These are phyloP conservation scores for Blepharisma stoltei DNA, from an alignment of 73 alveolate genomes.

Conservation along the genomic window DNA sequence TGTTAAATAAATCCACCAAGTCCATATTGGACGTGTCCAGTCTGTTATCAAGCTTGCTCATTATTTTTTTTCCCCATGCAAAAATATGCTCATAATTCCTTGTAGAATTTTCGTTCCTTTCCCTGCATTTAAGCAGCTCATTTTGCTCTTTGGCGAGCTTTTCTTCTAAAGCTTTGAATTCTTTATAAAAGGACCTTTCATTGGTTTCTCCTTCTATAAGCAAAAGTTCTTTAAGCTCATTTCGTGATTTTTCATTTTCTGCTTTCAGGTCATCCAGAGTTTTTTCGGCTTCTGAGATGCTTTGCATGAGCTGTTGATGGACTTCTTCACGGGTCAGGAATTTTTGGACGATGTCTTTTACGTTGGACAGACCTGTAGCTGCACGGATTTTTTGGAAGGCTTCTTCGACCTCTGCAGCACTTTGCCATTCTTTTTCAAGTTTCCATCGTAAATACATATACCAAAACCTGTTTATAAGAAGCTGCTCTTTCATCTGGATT, in stretches of 20 bases:
- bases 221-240: conserved; percentile 9
- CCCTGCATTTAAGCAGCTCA: background rate
- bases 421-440: conserved; percentile 84
- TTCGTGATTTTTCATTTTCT: conserved; percentile 60
- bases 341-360: conserved; percentile 73
- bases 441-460: conserved; percentile 69
- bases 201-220: background rate
- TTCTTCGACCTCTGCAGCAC: conserved; percentile 67
- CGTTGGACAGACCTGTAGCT: conserved; percentile 80
- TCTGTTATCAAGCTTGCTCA: background rate
- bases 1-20: background rate
- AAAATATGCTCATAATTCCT: conserved; percentile 3
- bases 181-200: background rate
- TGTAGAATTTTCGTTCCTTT: background rate
- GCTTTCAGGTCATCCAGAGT: conserved; percentile 73
- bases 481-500: conserved; percentile 67
- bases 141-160: background rate
- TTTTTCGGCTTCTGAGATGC: conserved; percentile 73
- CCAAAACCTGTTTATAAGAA: conserved; percentile 66
- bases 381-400: conserved; percentile 76
- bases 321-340: conserved; percentile 82
- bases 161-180: background rate
- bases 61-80: conserved; percentile 6
- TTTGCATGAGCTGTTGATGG: conserved; percentile 63
- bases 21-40: background rate